phyloP scores from a whole-genome alignment of 2,329 filamentous ascomycete species.

The Diaporthe citrichinensis region DNA sequence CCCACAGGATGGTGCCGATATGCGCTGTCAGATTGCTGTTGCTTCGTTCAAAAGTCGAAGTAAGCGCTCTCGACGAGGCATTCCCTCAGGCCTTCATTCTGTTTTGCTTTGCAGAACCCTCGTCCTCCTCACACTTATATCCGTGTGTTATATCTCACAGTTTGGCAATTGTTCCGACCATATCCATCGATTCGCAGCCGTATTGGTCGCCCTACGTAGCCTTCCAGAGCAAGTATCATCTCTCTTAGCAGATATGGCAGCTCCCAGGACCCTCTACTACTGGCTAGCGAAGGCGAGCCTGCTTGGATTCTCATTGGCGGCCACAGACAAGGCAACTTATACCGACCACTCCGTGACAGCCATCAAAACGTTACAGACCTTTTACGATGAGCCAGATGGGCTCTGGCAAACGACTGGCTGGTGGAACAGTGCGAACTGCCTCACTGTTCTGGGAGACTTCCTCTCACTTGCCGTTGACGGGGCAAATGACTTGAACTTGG shows the following conservation, averaged over 20 bases:
- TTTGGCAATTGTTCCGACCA: neutral
- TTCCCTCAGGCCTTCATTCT: neutral
- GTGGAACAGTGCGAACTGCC: slow-evolving; percentile 81
- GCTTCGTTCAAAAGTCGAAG: slow-evolving; percentile 3
- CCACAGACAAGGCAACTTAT: slow-evolving; percentile 48
- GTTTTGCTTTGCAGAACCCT: neutral
- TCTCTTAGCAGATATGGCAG: neutral
- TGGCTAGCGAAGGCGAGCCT: slow-evolving; percentile 19
- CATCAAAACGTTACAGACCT: slow-evolving; percentile 66
- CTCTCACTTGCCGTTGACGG: slow-evolving; percentile 51
- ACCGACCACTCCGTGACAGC: slow-evolving; percentile 51
- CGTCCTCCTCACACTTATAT: neutral
- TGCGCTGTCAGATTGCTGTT: neutral
- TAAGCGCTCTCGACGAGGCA: slow-evolving; percentile 14
- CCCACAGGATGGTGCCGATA: slow-evolving; percentile 4
- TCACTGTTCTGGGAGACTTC: slow-evolving; percentile 74
- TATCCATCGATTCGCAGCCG: neutral
- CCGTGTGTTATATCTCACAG: neutral
- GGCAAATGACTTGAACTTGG: slow-evolving; percentile 56
- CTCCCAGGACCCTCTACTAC: neutral
- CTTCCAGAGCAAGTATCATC: neutral
- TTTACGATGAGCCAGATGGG: slow-evolving; percentile 73
- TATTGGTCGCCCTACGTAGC: neutral
- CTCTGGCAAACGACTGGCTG: slow-evolving; percentile 76
- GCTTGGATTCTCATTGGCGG: slow-evolving; percentile 22